Evolutionary conservation across 2,329 filamentous ascomycete genomes (phyloP).

Genomic region (Neofusicoccum umdonicola): DNA sequence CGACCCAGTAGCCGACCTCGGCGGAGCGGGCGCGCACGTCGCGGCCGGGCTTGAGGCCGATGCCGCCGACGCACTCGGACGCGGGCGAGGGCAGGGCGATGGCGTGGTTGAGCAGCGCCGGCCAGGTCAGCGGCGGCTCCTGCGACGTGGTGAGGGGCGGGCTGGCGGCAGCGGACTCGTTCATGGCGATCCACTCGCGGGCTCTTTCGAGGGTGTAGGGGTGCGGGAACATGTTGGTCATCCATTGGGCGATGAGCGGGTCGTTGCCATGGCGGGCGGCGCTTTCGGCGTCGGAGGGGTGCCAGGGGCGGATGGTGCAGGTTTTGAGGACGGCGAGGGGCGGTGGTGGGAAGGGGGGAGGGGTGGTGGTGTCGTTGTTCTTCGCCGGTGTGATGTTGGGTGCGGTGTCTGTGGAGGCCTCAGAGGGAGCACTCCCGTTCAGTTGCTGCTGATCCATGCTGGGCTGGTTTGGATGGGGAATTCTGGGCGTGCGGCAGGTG

Average conservation of each 20-base stretch:
- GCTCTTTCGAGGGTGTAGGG: constrained; percentile 39
- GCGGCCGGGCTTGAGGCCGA: constrained; percentile 36
- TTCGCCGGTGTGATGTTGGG: not conserved
- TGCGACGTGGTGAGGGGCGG: constrained; percentile 20
- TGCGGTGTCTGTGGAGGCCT: no score
- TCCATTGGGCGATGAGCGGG: constrained; percentile 32
- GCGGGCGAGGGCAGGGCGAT: constrained; percentile 18
- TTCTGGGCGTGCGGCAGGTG: no score
- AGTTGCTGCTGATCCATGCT: not conserved
- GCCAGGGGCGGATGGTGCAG: constrained; percentile 32
- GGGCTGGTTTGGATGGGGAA: not conserved
- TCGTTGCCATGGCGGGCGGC: constrained; percentile 30
- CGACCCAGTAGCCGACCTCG: constrained; percentile 45
- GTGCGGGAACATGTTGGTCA: constrained; percentile 38
- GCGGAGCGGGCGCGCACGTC: constrained; percentile 38
- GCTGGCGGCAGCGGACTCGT: constrained; percentile 20
- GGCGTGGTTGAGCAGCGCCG: constrained; percentile 2
- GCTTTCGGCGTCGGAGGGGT: constrained; percentile 30
- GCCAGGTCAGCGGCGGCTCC: not conserved
- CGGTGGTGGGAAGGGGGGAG: constrained; percentile 24
- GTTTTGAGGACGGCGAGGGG: constrained; percentile 30
- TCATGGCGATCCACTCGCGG: constrained; percentile 36
- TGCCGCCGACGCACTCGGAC: constrained; percentile 32
- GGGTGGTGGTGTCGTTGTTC: not conserved
- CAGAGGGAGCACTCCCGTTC: no score